A percentile compares a stretch with the other conserved stretches of the same genome.
phyloP scores from a whole-genome alignment of 768 basidiomycete species.

The Leccinum imitatum region DNA sequence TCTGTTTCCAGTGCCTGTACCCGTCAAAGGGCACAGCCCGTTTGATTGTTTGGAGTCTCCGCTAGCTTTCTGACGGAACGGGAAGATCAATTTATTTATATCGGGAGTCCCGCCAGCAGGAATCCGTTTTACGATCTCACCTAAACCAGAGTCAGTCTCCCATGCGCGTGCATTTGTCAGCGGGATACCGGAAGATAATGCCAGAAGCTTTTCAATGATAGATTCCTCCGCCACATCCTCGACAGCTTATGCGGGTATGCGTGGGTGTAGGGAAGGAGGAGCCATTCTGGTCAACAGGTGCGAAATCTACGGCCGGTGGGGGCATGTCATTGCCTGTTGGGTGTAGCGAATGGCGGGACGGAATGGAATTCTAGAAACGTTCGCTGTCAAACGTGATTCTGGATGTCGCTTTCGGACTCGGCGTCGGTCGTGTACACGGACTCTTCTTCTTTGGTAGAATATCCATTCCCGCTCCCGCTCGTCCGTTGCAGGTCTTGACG shows the following conservation, averaged over 20 bases:
- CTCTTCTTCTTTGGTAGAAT: conserved; percentile 23
- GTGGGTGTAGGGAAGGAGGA: conserved; percentile 19
- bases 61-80: neutral
- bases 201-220: conserved; percentile 29
- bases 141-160: conserved; percentile 30
- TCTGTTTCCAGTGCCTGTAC: conserved; percentile 5
- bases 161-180: conserved; percentile 31
- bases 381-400: neutral
- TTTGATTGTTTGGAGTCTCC: neutral
- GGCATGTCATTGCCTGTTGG: neutral
- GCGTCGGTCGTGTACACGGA: conserved; percentile 21
- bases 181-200: conserved; percentile 18
- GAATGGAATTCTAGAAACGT: neutral
- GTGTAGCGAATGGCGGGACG: neutral
- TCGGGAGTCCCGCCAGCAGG: conserved; percentile 4
- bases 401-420: conserved; percentile 24
- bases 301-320: conserved; percentile 1
- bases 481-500: conserved; percentile 34
- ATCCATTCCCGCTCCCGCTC: conserved; percentile 27
- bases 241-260: neutral
- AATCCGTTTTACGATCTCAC: conserved; percentile 32
- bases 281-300: conserved; percentile 2
- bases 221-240: conserved; percentile 20
- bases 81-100: neutral
- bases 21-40: too few species aligned